These are phyloP conservation scores for Alternaria tenuissima DNA, from an alignment of 2,329 filamentous ascomycete genomes.

Conservation along the genomic window DNA sequence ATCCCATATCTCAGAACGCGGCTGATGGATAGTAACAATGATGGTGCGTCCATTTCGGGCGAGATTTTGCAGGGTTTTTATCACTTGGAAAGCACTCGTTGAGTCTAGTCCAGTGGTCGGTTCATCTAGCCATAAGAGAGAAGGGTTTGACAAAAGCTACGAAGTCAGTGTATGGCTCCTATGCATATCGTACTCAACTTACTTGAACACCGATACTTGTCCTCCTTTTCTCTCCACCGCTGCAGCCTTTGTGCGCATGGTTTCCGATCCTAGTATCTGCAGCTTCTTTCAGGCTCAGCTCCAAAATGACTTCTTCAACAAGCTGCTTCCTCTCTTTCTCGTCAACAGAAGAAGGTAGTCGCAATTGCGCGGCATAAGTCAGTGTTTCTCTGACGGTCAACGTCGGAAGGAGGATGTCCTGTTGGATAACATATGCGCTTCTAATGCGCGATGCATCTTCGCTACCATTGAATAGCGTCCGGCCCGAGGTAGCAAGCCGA, in stretches of 20 bases:
- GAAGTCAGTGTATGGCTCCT: background rate
- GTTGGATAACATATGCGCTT: constrained; percentile 77
- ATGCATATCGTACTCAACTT: background rate
- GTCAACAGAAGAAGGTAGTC: constrained; percentile 70
- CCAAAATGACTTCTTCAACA: constrained; percentile 79
- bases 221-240: constrained; percentile 78
- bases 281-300: constrained; percentile 79
- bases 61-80: constrained; percentile 73
- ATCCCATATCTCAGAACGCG: constrained; percentile 80
- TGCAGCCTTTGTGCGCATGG: constrained; percentile 75
- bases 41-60: constrained; percentile 74
- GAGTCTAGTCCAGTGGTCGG: constrained; percentile 81
- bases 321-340: constrained; percentile 66
- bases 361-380: constrained; percentile 74
- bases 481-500: constrained; percentile 61
- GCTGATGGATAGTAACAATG: constrained; percentile 79
- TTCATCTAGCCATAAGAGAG: constrained; percentile 79
- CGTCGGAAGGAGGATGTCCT: constrained; percentile 76
- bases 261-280: constrained; percentile 78
- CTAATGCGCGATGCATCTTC: constrained; percentile 60
- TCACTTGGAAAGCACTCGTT: constrained; percentile 77
- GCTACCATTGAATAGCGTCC: constrained; percentile 68
- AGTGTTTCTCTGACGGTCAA: constrained; percentile 80
- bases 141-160: constrained; percentile 78
- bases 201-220: constrained; percentile 75